Percentiles rank a stretch among this genome's conserved stretches.
Evolutionary conservation across 2,329 filamentous ascomycete genomes (phyloP).

Genomic region (Neospermospora avenae): DNA sequence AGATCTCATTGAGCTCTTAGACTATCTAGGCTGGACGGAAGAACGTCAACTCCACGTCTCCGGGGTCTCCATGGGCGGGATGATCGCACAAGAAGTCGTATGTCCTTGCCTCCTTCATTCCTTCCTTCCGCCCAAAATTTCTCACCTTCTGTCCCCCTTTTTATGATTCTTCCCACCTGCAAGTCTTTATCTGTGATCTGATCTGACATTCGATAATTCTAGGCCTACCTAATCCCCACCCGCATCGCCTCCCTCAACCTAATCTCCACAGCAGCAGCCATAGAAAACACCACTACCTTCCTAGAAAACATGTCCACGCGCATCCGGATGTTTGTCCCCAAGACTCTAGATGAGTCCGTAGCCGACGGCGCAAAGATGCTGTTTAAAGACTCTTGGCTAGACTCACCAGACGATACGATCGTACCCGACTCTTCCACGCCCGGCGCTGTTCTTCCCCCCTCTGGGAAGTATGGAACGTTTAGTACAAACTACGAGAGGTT

Average conservation of each 20-base stretch:
- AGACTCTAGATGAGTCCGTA: constrained; percentile 64
- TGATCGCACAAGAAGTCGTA: constrained; percentile 84
- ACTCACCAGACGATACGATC: constrained; percentile 53
- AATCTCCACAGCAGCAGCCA: constrained; percentile 57
- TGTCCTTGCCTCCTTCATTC: too few species aligned
- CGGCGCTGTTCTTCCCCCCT: constrained; percentile 35
- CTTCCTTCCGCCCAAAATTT: too few species aligned
- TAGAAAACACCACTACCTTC: constrained; percentile 61
- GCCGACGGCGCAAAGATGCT: constrained; percentile 61
- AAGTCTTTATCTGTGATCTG: neutral
- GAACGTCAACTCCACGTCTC: constrained; percentile 61
- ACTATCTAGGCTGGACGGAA: constrained; percentile 66
- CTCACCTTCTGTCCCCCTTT: too few species aligned
- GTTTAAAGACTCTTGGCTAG: constrained; percentile 64
- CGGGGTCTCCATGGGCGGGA: constrained; percentile 83
- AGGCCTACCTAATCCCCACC: constrained; percentile 48
- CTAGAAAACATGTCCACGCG: constrained; percentile 61
- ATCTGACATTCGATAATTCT: neutral
- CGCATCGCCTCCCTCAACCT: constrained; percentile 56
- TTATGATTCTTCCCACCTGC: neutral
- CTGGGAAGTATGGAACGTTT: constrained; percentile 51
- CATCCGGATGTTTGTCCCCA: constrained; percentile 61
- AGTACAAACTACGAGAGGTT: constrained; percentile 78
- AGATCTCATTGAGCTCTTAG: constrained; percentile 68
- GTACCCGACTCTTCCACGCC: constrained; percentile 47